Percentiles rank a stretch among this genome's conserved stretches.
Evolutionary conservation across 2,329 filamentous ascomycete species (phyloP).

Genomic region (Boeremia lycopersici): DNA sequence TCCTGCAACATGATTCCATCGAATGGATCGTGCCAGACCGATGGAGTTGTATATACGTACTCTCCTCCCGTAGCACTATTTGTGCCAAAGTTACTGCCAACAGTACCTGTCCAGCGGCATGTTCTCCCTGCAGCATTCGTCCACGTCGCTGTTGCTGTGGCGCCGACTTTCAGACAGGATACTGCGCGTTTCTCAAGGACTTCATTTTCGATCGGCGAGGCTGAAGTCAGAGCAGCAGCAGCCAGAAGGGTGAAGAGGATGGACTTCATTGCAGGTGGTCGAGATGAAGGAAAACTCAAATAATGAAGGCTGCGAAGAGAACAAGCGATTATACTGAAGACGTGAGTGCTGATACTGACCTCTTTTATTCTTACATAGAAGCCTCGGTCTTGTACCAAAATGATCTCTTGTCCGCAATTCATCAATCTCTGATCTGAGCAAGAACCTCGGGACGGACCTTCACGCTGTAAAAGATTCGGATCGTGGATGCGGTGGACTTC

Average conservation of each 20-base stretch:
- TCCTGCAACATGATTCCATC: no score
- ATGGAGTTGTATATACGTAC: slow-evolving; percentile 39
- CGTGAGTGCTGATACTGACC: background rate
- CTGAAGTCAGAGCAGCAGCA: background rate
- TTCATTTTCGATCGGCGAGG: slow-evolving; percentile 1
- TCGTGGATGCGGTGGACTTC: background rate
- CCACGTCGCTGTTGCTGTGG: slow-evolving; percentile 55
- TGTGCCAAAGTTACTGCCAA: slow-evolving; percentile 57
- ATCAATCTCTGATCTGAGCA: background rate
- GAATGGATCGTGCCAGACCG: background rate
- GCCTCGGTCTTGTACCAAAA: background rate
- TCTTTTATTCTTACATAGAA: background rate
- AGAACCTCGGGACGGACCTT: background rate
- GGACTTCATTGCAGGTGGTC: slow-evolving; percentile 5
- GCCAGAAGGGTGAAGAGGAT: slow-evolving; percentile 5
- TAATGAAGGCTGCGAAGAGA: background rate
- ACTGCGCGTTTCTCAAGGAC: slow-evolving; percentile 33
- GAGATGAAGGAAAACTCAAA: background rate
- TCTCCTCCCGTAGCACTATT: slow-evolving; percentile 53
- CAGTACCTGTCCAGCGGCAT: slow-evolving; percentile 53
- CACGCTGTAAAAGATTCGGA: background rate
- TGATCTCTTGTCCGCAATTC: background rate
- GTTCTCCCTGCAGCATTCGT: slow-evolving; percentile 51
- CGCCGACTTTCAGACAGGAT: slow-evolving; percentile 49
- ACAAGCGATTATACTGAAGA: no score